phyloP scores from a whole-genome alignment of 2,329 filamentous ascomycete genomes.

The Fusarium aywerte region DNA sequence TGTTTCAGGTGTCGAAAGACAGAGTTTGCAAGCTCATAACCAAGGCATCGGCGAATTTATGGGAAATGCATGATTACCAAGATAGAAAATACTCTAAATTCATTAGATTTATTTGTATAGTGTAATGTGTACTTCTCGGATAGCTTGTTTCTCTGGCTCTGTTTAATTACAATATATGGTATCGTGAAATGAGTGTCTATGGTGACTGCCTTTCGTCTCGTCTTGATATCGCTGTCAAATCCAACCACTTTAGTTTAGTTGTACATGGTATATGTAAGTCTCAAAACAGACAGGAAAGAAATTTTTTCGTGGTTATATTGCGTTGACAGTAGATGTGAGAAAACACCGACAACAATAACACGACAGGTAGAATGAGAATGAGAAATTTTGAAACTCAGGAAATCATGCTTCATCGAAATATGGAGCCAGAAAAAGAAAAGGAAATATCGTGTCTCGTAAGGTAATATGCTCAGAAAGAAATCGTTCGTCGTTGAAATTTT shows the following conservation, averaged over 20 bases:
- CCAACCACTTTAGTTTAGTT: slow-evolving; percentile 35
- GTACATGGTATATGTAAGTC: slow-evolving; percentile 34
- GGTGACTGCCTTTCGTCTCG: slow-evolving; percentile 28
- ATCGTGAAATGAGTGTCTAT: slow-evolving; percentile 44
- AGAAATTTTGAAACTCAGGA: neutral
- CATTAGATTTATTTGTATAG: slow-evolving; percentile 42
- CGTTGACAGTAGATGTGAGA: slow-evolving; percentile 9
- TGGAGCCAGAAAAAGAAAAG: slow-evolving; percentile 29
- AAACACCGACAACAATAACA: slow-evolving; percentile 4
- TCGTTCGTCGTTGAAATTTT: slow-evolving; percentile 42
- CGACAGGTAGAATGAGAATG: neutral
- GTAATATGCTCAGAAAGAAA: slow-evolving; percentile 31
- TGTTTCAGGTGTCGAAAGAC: slow-evolving; percentile 9
- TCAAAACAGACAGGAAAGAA: neutral
- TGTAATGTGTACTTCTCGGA: slow-evolving; percentile 15
- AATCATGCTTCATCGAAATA: slow-evolving; percentile 31
- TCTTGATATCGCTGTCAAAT: slow-evolving; percentile 31
- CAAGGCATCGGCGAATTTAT: neutral
- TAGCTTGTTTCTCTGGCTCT: slow-evolving; percentile 17
- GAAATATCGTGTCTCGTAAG: slow-evolving; percentile 42
- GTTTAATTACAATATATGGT: slow-evolving; percentile 39
- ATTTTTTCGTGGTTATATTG: neutral
- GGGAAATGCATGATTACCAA: neutral
- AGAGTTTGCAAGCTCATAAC: neutral
- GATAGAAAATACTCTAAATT: slow-evolving; percentile 34